Evolutionary conservation across 1,139 yeast genomes (phyloP).

Genomic region (Kodamaea fungicola): DNA sequence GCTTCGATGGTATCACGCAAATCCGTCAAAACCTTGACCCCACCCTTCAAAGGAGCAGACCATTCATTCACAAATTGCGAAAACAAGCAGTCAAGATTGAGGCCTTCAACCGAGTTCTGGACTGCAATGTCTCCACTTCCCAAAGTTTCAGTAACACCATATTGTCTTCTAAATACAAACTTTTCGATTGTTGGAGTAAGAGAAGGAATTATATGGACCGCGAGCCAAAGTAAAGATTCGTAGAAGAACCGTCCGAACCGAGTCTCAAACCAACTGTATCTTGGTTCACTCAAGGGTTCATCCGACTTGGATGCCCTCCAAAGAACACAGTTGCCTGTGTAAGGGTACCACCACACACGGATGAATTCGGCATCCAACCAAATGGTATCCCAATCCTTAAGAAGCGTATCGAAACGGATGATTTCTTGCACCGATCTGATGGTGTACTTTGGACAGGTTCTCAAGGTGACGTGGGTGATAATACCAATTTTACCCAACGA

Average conservation of each 20-base stretch:
- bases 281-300: conserved; percentile 63
- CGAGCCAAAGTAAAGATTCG: conserved; percentile 72
- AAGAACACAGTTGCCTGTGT: conserved; percentile 75
- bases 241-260: conserved; percentile 72
- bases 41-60: conserved; percentile 83
- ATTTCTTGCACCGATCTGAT: conserved; percentile 81
- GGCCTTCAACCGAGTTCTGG: conserved; percentile 78
- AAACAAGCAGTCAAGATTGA: conserved; percentile 93
- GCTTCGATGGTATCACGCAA: conserved; percentile 57
- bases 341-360: conserved; percentile 98
- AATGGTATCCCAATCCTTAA: conserved; percentile 64
- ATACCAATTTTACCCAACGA: conserved; percentile 92
- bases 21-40: conserved; percentile 66
- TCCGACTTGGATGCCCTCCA: conserved; percentile 83
- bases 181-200: conserved; percentile 81
- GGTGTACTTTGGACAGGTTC: conserved; percentile 82
- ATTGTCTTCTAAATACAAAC: conserved; percentile 82
- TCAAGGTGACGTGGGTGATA: conserved; percentile 80
- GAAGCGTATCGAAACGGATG: conserved; percentile 67
- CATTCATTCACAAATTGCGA: conserved; percentile 95
- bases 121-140: conserved; percentile 69
- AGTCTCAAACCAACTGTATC: conserved; percentile 85
- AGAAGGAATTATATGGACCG: conserved; percentile 69
- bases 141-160: conserved; percentile 68
- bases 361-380: conserved; percentile 93